These are phyloP conservation scores for Aspergillus avenaceus DNA, from an alignment of 495 filamentous ascomycete species.

Conservation along the genomic window DNA sequence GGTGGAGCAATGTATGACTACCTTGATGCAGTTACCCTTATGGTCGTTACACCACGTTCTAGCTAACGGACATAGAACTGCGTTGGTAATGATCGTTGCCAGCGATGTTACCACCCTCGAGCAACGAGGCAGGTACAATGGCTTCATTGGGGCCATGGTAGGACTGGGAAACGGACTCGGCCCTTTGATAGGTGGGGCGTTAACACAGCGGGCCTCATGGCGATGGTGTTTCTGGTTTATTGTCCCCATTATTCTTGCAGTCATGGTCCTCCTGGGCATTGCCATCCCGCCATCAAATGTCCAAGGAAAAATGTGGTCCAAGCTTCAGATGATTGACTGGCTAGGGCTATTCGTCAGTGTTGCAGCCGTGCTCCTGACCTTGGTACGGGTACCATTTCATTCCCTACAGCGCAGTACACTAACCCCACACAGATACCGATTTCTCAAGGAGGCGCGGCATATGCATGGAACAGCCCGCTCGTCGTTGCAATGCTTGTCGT, in stretches of 20 bases:
- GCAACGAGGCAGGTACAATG: constrained; percentile 45
- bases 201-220: constrained; percentile 34
- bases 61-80: no score
- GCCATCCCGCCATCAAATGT: constrained; percentile 29
- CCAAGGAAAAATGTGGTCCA: constrained; percentile 29
- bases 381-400: constrained; percentile 10
- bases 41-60: no score
- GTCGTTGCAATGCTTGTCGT: constrained; percentile 31
- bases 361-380: constrained; percentile 35
- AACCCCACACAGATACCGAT: constrained; percentile 26
- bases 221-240: constrained; percentile 44
- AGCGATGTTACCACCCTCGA: constrained; percentile 38
- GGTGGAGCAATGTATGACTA: constrained; percentile 16
- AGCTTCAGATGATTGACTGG: constrained; percentile 34
- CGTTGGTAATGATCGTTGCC: constrained; percentile 31
- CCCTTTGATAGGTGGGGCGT: constrained; percentile 39
- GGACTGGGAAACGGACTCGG: constrained; percentile 43
- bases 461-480: constrained; percentile 32
- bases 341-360: constrained; percentile 14
- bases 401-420: no score
- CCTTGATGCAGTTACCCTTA: no score
- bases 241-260: constrained; percentile 27
- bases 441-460: constrained; percentile 35
- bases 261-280: constrained; percentile 28
- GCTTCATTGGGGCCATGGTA: constrained; percentile 36